Evolutionary conservation across 2,329 filamentous ascomycete species (phyloP).

Genomic region (Sporothrix humicola): DNA sequence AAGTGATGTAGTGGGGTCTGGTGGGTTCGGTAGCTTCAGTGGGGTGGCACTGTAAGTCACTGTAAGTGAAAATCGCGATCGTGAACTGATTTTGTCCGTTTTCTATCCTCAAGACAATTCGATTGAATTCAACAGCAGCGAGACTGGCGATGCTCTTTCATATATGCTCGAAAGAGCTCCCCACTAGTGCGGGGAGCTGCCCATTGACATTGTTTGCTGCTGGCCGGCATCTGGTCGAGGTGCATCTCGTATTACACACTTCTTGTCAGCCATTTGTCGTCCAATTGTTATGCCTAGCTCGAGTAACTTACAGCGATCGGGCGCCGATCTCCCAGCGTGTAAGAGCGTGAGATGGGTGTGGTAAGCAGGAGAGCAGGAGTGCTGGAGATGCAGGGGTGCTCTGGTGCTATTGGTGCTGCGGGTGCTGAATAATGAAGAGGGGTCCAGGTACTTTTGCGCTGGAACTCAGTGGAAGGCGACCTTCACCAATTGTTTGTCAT

Average conservation of each 20-base stretch:
- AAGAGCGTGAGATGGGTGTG: too few species aligned
- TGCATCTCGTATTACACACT: background rate
- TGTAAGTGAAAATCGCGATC: too few species aligned
- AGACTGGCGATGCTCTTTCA: background rate
- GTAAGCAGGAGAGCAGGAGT: too few species aligned
- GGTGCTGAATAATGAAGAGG: background rate
- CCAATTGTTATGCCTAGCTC: too few species aligned
- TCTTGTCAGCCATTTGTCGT: slow-evolving; percentile 1
- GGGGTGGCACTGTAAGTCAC: background rate
- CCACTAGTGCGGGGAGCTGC: background rate
- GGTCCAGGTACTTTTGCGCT: too few species aligned
- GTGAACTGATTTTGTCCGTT: background rate
- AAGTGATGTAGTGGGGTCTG: background rate
- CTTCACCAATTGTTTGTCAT: too few species aligned
- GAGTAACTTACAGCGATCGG: too few species aligned
- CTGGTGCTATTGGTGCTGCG: background rate
- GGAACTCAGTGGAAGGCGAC: too few species aligned
- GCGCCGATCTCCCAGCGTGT: background rate
- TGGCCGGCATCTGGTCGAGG: background rate
- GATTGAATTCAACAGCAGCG: background rate
- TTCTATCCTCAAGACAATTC: background rate
- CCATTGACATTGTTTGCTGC: background rate
- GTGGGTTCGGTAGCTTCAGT: background rate
- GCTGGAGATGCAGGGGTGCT: background rate
- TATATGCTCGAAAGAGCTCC: background rate